Base-by-base conservation (phyloP, 768 basidiomycete species). In the Chalciporus piperatus region DNA sequence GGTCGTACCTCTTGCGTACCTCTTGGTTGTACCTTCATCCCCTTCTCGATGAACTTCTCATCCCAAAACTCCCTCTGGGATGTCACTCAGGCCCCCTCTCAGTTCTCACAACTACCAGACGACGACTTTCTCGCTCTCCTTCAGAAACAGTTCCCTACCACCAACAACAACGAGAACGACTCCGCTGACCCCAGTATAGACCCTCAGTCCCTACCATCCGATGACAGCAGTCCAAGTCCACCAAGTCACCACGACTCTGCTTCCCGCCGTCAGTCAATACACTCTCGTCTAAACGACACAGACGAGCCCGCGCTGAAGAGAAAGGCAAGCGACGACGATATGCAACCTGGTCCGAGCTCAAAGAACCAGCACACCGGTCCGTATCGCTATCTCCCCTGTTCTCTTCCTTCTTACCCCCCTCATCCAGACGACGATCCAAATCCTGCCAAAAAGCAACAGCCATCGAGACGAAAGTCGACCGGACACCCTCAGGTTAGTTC, bases 191-290 rank as follows among this genome's bases (percentile, higher is more conserved):
- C 20, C 1, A 11, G 74, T 74, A 14, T 47, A 60, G 13, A 76
- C 75, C 48, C 35, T 16, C 40, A 81, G 79, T 20, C 83, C 89
- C 5, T n/a, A n/a, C 78, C 82, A 2, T 85, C 85, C 0, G 88
- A 87, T 59, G 86, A 88, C 59, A 88, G 84, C 68, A 87, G 85
- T 54, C 88, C 89, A 32, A 91, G 88, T 58, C 87, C 90, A 3
- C 79, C 84, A 5, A 80, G 80, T 58, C 69, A 73, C 20, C 57
- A 62, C 30, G 70, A 70, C 42, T 35, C 60, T 0, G 2, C 28
- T 23, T 72, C 67, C 38, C 54, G 54, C 17, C 55, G 49, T 2
- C 62, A 59, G 38, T 57, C 59, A 22, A 41, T 54, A 13, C 57
- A 57, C 13, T 47, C 46, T 23, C 64, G 64, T 45, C 64, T 61